Evolutionary conservation across 352 stramenopile species (phyloP).

Genomic region (Phytopythium boreale): DNA sequence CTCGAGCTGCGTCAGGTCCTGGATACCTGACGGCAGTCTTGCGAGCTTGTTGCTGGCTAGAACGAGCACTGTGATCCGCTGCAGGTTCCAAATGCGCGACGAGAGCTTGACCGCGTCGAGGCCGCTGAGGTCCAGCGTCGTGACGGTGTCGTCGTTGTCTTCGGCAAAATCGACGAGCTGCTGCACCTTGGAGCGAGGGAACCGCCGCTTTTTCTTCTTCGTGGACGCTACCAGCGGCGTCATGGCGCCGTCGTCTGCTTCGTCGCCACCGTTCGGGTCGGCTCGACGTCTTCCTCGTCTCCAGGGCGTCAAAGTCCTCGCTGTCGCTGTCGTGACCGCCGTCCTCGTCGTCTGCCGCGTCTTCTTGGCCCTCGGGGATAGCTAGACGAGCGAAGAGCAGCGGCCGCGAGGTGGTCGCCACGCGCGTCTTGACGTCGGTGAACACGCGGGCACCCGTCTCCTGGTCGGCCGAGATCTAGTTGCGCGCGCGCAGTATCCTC

Average conservation of each 20-base stretch:
- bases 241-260: slow-evolving; percentile 22
- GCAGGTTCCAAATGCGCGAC: slow-evolving; percentile 71
- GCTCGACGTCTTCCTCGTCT: slow-evolving; percentile 22
- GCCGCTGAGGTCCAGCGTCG: slow-evolving; percentile 43
- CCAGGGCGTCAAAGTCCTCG: slow-evolving; percentile 36
- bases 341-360: slow-evolving; percentile 15
- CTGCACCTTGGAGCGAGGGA: slow-evolving; percentile 56
- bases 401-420: slow-evolving; percentile 37
- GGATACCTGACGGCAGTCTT: slow-evolving; percentile 66
- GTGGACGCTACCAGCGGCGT: not conserved
- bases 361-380: slow-evolving; percentile 19
- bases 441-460: slow-evolving; percentile 40
- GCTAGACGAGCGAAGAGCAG: slow-evolving; percentile 30
- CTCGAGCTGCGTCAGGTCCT: slow-evolving; percentile 57
- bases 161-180: slow-evolving; percentile 51
- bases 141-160: slow-evolving; percentile 21
- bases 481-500: slow-evolving; percentile 29
- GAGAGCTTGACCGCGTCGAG: slow-evolving; percentile 54
- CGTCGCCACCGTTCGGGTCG: slow-evolving; percentile 14
- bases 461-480: slow-evolving; percentile 33
- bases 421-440: slow-evolving; percentile 34
- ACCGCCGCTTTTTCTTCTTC: slow-evolving; percentile 31
- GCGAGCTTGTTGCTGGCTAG: slow-evolving; percentile 49
- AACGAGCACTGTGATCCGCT: slow-evolving; percentile 33
- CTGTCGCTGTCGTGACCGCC: slow-evolving; percentile 27